A percentile compares a stretch with the other conserved stretches of the same genome.
Evolutionary conservation across 208 protist genomes (phyloP).

Genomic region (Trypanosoma lewisi): DNA sequence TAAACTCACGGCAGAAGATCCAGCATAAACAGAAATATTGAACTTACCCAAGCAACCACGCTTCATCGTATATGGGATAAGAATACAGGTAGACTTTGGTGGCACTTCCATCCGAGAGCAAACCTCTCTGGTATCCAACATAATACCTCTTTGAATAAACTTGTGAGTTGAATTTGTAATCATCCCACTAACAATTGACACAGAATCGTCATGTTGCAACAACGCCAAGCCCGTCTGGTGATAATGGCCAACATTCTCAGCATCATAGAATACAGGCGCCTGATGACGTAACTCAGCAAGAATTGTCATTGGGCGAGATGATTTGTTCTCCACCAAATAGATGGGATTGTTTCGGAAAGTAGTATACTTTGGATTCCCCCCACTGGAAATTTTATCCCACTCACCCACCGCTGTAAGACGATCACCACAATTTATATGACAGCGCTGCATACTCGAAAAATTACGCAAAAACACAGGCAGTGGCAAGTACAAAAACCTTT

Average conservation of each 20-base stretch:
- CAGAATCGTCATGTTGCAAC: slow-evolving; percentile 50
- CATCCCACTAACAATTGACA: slow-evolving; percentile 62
- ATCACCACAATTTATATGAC: slow-evolving; percentile 87
- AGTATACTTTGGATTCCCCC: slow-evolving; percentile 80
- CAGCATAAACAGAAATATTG: slow-evolving; percentile 79
- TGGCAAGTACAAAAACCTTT: slow-evolving; percentile 60
- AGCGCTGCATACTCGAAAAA: slow-evolving; percentile 82
- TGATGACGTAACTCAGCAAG: slow-evolving; percentile 78
- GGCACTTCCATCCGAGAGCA: slow-evolving; percentile 75
- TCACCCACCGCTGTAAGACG: slow-evolving; percentile 53
- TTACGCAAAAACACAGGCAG: slow-evolving; percentile 67
- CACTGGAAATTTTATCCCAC: slow-evolving; percentile 62
- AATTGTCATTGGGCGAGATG: slow-evolving; percentile 56
- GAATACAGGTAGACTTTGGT: slow-evolving; percentile 54
- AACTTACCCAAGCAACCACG: slow-evolving; percentile 57
- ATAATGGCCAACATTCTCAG: slow-evolving; percentile 76
- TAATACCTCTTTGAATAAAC: slow-evolving; percentile 85
- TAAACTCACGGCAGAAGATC: slow-evolving; percentile 64
- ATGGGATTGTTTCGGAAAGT: slow-evolving; percentile 89
- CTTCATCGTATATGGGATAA: slow-evolving; percentile 80
- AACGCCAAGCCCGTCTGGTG: slow-evolving; percentile 74
- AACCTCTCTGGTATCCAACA: slow-evolving; percentile 86
- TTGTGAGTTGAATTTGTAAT: slow-evolving; percentile 76
- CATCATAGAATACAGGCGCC: slow-evolving; percentile 52
- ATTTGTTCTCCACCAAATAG: slow-evolving; percentile 83